A percentile compares a stretch with the other conserved stretches of the same genome.
Conservation (phyloP, 2,329 filamentous ascomycete genomes). For the Aspergillus cejpii region DNA sequence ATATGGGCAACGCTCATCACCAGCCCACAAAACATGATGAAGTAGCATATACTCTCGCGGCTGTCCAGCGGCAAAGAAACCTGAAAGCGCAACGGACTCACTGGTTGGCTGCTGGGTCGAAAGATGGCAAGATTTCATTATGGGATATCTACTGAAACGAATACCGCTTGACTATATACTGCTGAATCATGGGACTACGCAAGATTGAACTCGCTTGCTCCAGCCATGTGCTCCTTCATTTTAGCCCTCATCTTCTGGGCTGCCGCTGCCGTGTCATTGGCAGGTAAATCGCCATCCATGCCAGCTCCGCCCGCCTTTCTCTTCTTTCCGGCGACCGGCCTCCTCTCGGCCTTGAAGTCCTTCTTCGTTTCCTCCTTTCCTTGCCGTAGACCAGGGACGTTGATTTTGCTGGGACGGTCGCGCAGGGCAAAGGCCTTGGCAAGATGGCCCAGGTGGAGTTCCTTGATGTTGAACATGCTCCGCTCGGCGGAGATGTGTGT, state of each 20-base stretch:
- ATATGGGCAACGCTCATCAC: neutral
- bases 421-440: constrained; percentile 89
- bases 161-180: constrained; percentile 26
- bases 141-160: constrained; percentile 78
- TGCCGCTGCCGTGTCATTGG: constrained; percentile 41
- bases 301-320: constrained; percentile 27
- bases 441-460: constrained; percentile 83
- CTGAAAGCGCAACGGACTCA: constrained; percentile 64
- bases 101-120: constrained; percentile 85
- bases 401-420: constrained; percentile 78
- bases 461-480: constrained; percentile 81
- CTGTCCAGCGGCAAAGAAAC: constrained; percentile 58
- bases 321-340: constrained; percentile 31
- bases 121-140: constrained; percentile 89
- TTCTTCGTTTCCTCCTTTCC: constrained; percentile 44
- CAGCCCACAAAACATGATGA: constrained; percentile 7
- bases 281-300: constrained; percentile 20
- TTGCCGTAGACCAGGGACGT: constrained; percentile 45
- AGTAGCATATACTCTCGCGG: constrained; percentile 30
- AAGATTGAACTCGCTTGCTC: constrained; percentile 54
- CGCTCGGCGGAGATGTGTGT: constrained; percentile 85
- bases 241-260: constrained; percentile 50
- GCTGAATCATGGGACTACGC: constrained; percentile 34
- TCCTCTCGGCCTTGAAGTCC: constrained; percentile 42
- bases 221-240: constrained; percentile 47